These are phyloP conservation scores for Boletus reticulatus DNA, from an alignment of 768 basidiomycete species.

Conservation along the genomic window DNA sequence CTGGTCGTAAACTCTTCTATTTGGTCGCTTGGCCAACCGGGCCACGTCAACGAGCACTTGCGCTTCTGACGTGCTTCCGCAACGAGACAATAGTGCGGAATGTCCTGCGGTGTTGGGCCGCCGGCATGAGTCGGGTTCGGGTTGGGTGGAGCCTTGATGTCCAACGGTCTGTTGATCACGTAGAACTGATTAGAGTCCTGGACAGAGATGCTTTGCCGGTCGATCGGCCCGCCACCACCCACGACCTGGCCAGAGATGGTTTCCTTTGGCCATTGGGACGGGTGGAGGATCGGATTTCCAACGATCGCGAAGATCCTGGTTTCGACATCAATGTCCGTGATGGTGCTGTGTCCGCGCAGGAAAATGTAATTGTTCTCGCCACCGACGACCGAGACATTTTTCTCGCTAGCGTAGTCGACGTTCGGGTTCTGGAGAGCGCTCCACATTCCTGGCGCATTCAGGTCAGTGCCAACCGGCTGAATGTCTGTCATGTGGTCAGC, in stretches of 20 bases:
- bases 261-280: not conserved
- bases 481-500: not conserved
- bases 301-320: not conserved
- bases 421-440: not conserved
- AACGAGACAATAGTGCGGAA: constrained; percentile 2
- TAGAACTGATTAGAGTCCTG: constrained; percentile 1
- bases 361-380: constrained; percentile 7
- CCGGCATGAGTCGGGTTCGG: not conserved
- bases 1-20: not conserved
- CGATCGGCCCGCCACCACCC: not conserved
- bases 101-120: not conserved
- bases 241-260: not conserved
- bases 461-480: constrained; percentile 4
- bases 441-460: not conserved
- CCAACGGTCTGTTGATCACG: constrained; percentile 4
- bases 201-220: constrained; percentile 4
- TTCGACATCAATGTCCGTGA: constrained; percentile 6
- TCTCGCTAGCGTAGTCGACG: not conserved
- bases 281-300: not conserved
- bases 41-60: not conserved
- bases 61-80: constrained; percentile 12
- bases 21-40: constrained; percentile 3
- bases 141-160: not conserved
- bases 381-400: constrained; percentile 1
- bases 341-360: constrained; percentile 9